Evolutionary conservation across 192 early-diverging fungal species (phyloP), one percentile per base, ranked within the genome.

Genomic region (Backusella mclennaniae): DNA sequence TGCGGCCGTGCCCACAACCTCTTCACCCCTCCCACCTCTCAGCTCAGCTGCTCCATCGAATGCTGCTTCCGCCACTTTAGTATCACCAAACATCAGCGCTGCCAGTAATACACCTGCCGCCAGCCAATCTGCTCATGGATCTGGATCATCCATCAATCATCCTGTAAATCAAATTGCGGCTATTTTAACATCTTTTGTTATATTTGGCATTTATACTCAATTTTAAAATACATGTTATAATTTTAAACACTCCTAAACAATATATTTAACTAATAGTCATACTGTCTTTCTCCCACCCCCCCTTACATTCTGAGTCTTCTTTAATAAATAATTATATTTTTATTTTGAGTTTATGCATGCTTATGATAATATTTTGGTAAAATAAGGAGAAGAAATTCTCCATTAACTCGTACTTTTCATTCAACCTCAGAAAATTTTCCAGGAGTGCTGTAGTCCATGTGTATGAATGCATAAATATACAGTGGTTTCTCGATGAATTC

Each of bases 1-100:
- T 44, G 35, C 73, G 26, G 78, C 78, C 6, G 73, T 79, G 9
- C 68, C 68, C 26, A 52, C 67, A 35, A 29, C 69, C 11, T 73
- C 77, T 1, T 7, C 36, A 31, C 6, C 66, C 1, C 44, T 68
- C 44, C 31, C 63, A 19, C 39, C 59, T n/a, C 12, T 38, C 7
- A 59, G 36, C 11, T 42, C 73, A 39, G 36, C 2, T 4, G 21
- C 33, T 15, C 33, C n/a, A 29, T 15, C 53, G 4, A 63, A 15
- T 6, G 3, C 12, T 29, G 49, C 53, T 5, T 41, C 73, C 21
- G 52, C 53, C 19, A 66, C 53, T 63, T 23, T 23, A n/a, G 38
- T 23, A 23, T 23, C 68, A 69, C 68, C 36, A 39, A 69, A 12
- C 4, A 69, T 38, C 12, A 69, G 35, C 19, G 68, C 35, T 39